Evolutionary conservation across 441 rosid genomes (phyloP), one percentile per base, ranked within the genome.

Genomic region (Rhodomyrtus psidioides): DNA sequence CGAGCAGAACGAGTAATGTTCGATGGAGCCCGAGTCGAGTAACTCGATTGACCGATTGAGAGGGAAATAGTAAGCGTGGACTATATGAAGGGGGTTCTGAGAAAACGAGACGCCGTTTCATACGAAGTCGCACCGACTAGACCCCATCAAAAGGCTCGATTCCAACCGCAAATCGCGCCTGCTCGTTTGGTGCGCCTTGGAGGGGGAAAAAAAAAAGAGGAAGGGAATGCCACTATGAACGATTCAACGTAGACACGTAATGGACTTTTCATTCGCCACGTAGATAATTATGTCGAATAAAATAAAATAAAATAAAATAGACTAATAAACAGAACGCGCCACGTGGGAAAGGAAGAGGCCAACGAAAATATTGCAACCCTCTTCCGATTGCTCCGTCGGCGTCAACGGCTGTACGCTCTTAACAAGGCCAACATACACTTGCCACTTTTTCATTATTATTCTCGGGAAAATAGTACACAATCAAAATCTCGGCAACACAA

Each of bases 131-230:
- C 49, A 39, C 79, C 49, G 49, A 39, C 79, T 39, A 10, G 79
- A 70, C 79, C 79, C 79, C 49, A 70, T 34, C 49, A 70, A 70
- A 17, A 10, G 79, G 79, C 15, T 34, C 8, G 15, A 84, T 54
- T 51, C 28, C 84, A 12, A 82, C 76, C 87, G 87, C 87, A 12
- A 86, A 82, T 86, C 70, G 59, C 87, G 87, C 84, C 84, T 27
- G 44, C 74, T 53, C 55, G 34, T 57, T 76, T n/a, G 55, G 56
- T 62, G 75, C 75, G 75, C 75, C 44, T 8, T 24, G 4, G 49
- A 65, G 39, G 46, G 46, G 19, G 7, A 55, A 14, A 6, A 27
- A 27, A n/a, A 55, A 6, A 12, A 21, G 59, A 53, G 42, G 9
- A 58, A 6, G 23, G 84, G 87, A 86, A 82, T 86, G 87, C 79